Percentiles rank a stretch among this genome's conserved stretches.
These are phyloP conservation scores for Pascua sp. DNA, from an alignment of 1,284 basidiomycete species.

Conservation along the genomic window DNA sequence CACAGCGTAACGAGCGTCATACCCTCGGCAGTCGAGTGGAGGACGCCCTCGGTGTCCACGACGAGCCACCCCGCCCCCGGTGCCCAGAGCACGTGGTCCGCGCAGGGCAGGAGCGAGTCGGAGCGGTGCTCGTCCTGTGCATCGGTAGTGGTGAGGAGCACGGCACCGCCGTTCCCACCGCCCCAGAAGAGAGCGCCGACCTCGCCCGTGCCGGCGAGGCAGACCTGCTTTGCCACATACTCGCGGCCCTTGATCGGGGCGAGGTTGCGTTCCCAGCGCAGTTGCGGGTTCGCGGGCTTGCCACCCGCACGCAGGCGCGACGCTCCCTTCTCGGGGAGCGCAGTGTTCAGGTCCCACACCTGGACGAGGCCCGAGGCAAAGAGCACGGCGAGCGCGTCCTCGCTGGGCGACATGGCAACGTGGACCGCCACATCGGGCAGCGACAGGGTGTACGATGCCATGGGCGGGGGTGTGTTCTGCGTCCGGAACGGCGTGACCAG, in stretches of 20 bases:
- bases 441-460: constrained; percentile 71
- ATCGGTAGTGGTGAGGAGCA: constrained; percentile 5
- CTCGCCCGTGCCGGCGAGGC: constrained; percentile 25
- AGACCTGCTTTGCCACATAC: constrained; percentile 35
- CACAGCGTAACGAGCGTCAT: constrained; percentile 21
- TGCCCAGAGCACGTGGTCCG: constrained; percentile 33
- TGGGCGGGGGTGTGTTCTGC: constrained; percentile 93
- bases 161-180: constrained; percentile 4
- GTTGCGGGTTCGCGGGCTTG: constrained; percentile 58
- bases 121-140: constrained; percentile 6
- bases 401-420: constrained; percentile 59
- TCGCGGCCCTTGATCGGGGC: constrained; percentile 24
- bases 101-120: constrained; percentile 6
- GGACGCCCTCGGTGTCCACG: constrained; percentile 23
- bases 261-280: constrained; percentile 53
- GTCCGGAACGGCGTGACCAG: constrained; percentile 88
- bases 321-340: constrained; percentile 51
- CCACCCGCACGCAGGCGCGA: constrained; percentile 55
- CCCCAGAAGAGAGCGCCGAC: constrained; percentile 30
- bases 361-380: constrained; percentile 57
- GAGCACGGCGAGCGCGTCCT: constrained; percentile 64
- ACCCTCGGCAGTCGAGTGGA: constrained; percentile 18
- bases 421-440: constrained; percentile 61
- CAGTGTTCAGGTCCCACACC: constrained; percentile 66
- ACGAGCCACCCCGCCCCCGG: constrained; percentile 28